Evolutionary conservation across 2,329 filamentous ascomycete species (phyloP).

Genomic region (Fusarium multiceps): DNA sequence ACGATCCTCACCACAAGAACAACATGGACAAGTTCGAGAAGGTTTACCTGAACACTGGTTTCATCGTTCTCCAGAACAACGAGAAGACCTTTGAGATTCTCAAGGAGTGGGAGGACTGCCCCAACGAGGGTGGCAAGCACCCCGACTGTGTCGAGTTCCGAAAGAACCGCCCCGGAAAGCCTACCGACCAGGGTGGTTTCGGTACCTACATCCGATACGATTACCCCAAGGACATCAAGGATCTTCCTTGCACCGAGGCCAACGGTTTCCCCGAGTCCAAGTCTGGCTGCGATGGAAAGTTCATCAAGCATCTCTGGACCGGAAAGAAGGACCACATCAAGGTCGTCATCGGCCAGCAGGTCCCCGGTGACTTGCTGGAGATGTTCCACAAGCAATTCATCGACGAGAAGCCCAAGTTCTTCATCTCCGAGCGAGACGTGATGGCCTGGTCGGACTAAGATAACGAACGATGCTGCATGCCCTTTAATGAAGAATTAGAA

Average conservation of each 20-base stretch:
- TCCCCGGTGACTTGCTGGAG: slow-evolving; percentile 52
- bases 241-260: slow-evolving; percentile 56
- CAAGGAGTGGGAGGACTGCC: slow-evolving; percentile 59
- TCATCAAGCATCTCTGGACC: slow-evolving; percentile 59
- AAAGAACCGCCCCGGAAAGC: slow-evolving; percentile 51
- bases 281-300: slow-evolving; percentile 54
- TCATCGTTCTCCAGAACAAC: slow-evolving; percentile 65
- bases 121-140: slow-evolving; percentile 53
- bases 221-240: slow-evolving; percentile 54
- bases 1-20: slow-evolving; percentile 52
- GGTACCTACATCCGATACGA: slow-evolving; percentile 58
- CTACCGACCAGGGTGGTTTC: slow-evolving; percentile 58
- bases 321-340: slow-evolving; percentile 56
- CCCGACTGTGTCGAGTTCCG: slow-evolving; percentile 55
- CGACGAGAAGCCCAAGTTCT: slow-evolving; percentile 50
- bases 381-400: slow-evolving; percentile 53
- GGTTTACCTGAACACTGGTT: slow-evolving; percentile 63
- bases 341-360: slow-evolving; percentile 52
- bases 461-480: slow-evolving; percentile 28
- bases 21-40: slow-evolving; percentile 56
- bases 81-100: slow-evolving; percentile 60
- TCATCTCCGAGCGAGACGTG: slow-evolving; percentile 52
- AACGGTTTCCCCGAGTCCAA: slow-evolving; percentile 57
- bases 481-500: slow-evolving; percentile 40
- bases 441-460: slow-evolving; percentile 41